Evolutionary conservation across 2,329 filamentous ascomycete species (phyloP), one percentile per base, ranked within the genome.

Genomic region (Pseudopyricularia javanii): DNA sequence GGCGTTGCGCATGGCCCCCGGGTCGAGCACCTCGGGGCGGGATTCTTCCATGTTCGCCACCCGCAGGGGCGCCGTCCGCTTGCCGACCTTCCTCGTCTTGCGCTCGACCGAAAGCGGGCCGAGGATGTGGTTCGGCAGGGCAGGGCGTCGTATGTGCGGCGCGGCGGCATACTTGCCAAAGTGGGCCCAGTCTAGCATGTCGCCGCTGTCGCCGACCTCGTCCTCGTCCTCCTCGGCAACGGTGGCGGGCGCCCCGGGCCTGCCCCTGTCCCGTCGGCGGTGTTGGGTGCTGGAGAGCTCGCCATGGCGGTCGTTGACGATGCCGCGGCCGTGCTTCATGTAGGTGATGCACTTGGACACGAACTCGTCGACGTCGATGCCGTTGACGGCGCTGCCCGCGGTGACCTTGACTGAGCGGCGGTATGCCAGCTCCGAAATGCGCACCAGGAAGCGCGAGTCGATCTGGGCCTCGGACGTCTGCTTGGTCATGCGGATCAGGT

Each of bases 391-490:
- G 7, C 90, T 90, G 7, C 90, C 90, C 30, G 88, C 74, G 1
- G 85, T 82, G 26, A 94, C 75, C 51, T 84, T 82, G 45, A 85
- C 74, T 0, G 88, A 85, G 63, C 89, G 90, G 59, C 87, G 88
- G 60, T 86, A 84, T 0, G 86, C 85, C 4, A 94, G 68, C 57
- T 96, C 90, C 5, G 88, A 87, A 1, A 88, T 83, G 57, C 79
- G 83, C 49, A 95, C 85, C 3, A 97, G 76, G 26, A 94, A 74
- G n/a, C 87, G 82, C 0, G 91, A 90, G 64, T 98, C 93, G 56
- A 95, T 84, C 1, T 86, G 88, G 1, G 93, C 93, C 65, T 97
- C 93, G 2, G 84, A 82, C 0, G 93, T 95, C 70, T 96, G 91
- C 61, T 86, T 88, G 55, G 95, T 85, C 59, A 81, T 74, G 53